Evolutionary conservation across 768 basidiomycete genomes (phyloP).

Genomic region (Lentinus brumalis): DNA sequence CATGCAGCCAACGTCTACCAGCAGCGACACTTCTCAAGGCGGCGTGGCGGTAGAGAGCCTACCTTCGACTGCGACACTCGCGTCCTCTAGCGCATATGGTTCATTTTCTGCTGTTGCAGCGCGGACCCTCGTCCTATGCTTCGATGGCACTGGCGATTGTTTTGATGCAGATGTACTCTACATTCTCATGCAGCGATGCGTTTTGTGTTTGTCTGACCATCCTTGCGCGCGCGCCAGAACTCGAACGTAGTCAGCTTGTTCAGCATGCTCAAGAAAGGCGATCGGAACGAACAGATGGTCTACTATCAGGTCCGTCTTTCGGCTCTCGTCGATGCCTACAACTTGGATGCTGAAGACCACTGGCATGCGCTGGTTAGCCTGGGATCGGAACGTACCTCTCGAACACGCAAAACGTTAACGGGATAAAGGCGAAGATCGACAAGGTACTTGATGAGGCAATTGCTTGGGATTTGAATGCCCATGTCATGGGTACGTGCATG

Average conservation of each 20-base stretch:
- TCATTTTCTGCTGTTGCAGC: too few relatives aligned
- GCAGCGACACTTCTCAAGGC: too few relatives aligned
- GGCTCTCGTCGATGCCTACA: neutral
- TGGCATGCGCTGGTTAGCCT: slow-evolving; percentile 41
- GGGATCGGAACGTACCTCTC: slow-evolving; percentile 75
- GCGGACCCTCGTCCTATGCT: too few relatives aligned
- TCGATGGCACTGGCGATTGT: too few relatives aligned
- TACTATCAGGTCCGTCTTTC: slow-evolving; percentile 63
- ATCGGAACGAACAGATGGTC: slow-evolving; percentile 60
- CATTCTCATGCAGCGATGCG: too few relatives aligned
- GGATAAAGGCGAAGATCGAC: slow-evolving; percentile 52
- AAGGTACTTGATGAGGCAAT: slow-evolving; percentile 62
- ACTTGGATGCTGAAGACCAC: neutral
- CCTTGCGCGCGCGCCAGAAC: slow-evolving; percentile 43
- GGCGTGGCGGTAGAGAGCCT: too few relatives aligned
- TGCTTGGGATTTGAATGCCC: slow-evolving; percentile 63
- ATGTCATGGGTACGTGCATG: slow-evolving; percentile 62
- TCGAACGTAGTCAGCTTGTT: slow-evolving; percentile 74
- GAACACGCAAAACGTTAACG: slow-evolving; percentile 58
- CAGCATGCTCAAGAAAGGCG: slow-evolving; percentile 69
- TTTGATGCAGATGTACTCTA: too few relatives aligned
- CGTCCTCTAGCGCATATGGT: too few relatives aligned
- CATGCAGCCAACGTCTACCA: too few relatives aligned
- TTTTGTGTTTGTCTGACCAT: neutral
- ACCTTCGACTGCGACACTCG: too few relatives aligned